These are phyloP conservation scores for Trypethelium eluteriae DNA, from an alignment of 495 filamentous ascomycete species.

Conservation along the genomic window DNA sequence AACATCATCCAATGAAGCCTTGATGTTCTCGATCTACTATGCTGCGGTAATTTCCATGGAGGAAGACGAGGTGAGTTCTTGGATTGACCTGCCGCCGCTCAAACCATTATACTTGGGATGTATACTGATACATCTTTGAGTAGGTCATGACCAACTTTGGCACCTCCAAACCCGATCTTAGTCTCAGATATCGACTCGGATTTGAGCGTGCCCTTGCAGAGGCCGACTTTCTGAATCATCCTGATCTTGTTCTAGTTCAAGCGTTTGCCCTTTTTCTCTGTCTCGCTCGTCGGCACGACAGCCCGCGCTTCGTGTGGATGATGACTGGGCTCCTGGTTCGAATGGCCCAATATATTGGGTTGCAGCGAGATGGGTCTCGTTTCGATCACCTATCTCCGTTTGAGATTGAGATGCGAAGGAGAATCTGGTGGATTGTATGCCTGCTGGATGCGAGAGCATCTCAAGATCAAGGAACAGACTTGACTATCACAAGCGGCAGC, in stretches of 20 bases:
- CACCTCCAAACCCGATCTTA: constrained; percentile 44
- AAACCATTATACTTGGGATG: neutral
- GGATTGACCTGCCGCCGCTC: neutral
- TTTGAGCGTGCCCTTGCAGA: constrained; percentile 48
- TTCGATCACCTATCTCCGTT: constrained; percentile 21
- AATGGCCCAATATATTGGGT: constrained; percentile 23
- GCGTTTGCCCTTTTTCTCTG: constrained; percentile 44
- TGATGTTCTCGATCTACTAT: constrained; percentile 56
- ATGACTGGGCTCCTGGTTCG: constrained; percentile 36
- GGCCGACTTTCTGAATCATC: constrained; percentile 44
- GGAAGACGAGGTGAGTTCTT: constrained; percentile 40
- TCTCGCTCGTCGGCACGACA: constrained; percentile 45
- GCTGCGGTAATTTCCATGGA: constrained; percentile 52
- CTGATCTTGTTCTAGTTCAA: constrained; percentile 40
- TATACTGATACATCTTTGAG: neutral
- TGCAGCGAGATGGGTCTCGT: constrained; percentile 24
- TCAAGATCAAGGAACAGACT: constrained; percentile 41
- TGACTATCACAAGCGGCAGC: constrained; percentile 33
- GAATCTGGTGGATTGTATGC: constrained; percentile 22
- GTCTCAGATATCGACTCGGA: constrained; percentile 46
- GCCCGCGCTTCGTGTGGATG: constrained; percentile 47
- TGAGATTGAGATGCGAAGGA: constrained; percentile 22
- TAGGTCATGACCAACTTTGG: constrained; percentile 45
- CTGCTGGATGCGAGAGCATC: constrained; percentile 22
- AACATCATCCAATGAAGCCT: constrained; percentile 45